phyloP scores from a whole-genome alignment of 371 early-diverging fungal species.

The Fennellomyces sp. region DNA sequence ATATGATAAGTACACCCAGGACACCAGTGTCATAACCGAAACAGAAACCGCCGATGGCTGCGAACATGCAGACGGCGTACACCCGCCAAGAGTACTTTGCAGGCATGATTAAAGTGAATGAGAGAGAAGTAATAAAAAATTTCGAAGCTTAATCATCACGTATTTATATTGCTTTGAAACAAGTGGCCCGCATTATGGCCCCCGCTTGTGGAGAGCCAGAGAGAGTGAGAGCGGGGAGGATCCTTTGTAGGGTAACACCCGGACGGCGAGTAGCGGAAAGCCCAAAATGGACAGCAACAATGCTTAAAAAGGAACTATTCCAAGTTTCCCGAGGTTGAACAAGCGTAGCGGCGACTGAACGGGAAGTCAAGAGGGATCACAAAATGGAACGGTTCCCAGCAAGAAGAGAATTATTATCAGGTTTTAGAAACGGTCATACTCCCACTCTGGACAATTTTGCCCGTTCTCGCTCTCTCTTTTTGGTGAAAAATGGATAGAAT shows the following conservation, averaged over 20 bases:
- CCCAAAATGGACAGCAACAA: background rate
- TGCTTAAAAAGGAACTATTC: background rate
- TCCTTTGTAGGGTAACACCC: background rate
- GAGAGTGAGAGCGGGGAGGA: background rate
- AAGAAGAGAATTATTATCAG: background rate
- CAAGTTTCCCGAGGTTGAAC: background rate
- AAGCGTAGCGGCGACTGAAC: background rate
- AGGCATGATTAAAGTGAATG: background rate
- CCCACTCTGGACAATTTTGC: background rate
- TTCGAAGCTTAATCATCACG: too few relatives aligned
- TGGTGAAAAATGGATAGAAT: too few relatives aligned
- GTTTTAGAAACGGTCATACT: background rate
- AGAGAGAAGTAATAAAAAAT: background rate
- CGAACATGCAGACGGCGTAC: constrained; percentile 36
- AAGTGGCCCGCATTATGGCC: too few relatives aligned
- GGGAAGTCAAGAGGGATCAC: background rate
- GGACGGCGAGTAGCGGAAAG: background rate
- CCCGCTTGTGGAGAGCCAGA: too few relatives aligned
- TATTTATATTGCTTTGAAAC: too few relatives aligned
- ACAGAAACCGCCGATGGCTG: constrained; percentile 52
- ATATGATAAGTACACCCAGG: constrained; percentile 15
- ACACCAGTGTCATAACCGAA: constrained; percentile 59
- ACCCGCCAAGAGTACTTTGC: constrained; percentile 12
- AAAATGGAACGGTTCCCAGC: constrained; percentile 3
- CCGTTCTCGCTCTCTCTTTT: background rate